Conservation (phyloP, 192 early-diverging fungal species). For the Mycoemilia scoparia region DNA sequence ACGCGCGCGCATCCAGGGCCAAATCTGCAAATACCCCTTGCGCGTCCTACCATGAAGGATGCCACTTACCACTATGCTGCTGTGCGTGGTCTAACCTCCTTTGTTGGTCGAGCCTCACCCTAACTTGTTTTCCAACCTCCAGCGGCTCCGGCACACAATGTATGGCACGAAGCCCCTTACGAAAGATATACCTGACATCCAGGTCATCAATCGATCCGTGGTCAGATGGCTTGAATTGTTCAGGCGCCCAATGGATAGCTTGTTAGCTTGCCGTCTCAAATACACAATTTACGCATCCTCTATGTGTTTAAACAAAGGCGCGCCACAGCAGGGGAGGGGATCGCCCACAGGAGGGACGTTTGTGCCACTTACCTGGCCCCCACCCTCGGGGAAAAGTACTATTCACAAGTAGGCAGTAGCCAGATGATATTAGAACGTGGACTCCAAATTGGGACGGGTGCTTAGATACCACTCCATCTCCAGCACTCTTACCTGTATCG, state of each 20-base stretch:
- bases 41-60: too few relatives aligned
- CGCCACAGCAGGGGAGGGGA: too few relatives aligned
- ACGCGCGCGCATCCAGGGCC: too few relatives aligned
- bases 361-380: slow-evolving; percentile 33
- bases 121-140: slow-evolving; percentile 25
- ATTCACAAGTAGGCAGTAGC: not conserved
- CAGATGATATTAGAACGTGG: not conserved
- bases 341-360: too few relatives aligned
- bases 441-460: not conserved
- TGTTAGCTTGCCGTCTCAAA: too few relatives aligned
- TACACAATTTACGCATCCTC: too few relatives aligned
- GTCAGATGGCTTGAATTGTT: slow-evolving; percentile 34
- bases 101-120: slow-evolving; percentile 39
- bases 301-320: too few relatives aligned
- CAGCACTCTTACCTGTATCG: slow-evolving; percentile 30
- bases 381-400: slow-evolving; percentile 65
- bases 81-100: slow-evolving; percentile 55
- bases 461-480: not conserved
- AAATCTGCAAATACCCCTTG: too few relatives aligned
- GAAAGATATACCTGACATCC: slow-evolving; percentile 34
- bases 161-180: slow-evolving; percentile 38
- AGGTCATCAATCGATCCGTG: slow-evolving; percentile 35
- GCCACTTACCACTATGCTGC: slow-evolving; percentile 61
- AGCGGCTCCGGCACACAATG: slow-evolving; percentile 35
- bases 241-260: too few relatives aligned